These are phyloP conservation scores for Petasospora fabianii DNA, from an alignment of 1,139 yeast genomes.

Conservation along the genomic window DNA sequence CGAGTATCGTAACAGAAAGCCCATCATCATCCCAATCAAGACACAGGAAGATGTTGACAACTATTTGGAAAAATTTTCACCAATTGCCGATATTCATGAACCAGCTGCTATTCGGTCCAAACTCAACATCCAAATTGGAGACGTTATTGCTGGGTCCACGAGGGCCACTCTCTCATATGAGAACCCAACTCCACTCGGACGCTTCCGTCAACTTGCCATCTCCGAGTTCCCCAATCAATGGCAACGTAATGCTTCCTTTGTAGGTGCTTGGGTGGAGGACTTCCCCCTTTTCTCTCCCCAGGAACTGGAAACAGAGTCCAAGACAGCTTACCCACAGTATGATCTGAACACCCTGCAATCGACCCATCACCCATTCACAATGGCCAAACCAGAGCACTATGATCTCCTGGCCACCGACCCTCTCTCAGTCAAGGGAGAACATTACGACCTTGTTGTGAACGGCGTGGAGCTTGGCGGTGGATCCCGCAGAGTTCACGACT, in stretches of 20 bases:
- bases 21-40: constrained; percentile 50
- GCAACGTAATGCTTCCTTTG: constrained; percentile 36
- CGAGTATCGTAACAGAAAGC: constrained; percentile 57
- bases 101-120: constrained; percentile 32
- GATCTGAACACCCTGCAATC: constrained; percentile 49
- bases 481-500: constrained; percentile 89
- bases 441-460: constrained; percentile 88
- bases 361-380: constrained; percentile 96
- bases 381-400: constrained; percentile 75
- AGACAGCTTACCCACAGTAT: constrained; percentile 56
- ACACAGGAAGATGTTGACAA: constrained; percentile 33
- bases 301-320: constrained; percentile 33
- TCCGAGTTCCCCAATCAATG: constrained; percentile 45
- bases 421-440: constrained; percentile 77
- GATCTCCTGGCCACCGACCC: constrained; percentile 52
- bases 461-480: constrained; percentile 99
- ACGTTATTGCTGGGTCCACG: constrained; percentile 69
- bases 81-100: constrained; percentile 27
- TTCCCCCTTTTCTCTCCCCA: constrained; percentile 87
- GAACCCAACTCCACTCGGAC: constrained; percentile 93
- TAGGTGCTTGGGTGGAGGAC: constrained; percentile 82
- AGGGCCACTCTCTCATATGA: constrained; percentile 70
- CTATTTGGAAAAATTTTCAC: constrained; percentile 44
- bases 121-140: constrained; percentile 58
- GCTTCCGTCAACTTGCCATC: constrained; percentile 72